Conservation (phyloP, 1,284 basidiomycete genomes). For the Phaffia rhodozyma region DNA sequence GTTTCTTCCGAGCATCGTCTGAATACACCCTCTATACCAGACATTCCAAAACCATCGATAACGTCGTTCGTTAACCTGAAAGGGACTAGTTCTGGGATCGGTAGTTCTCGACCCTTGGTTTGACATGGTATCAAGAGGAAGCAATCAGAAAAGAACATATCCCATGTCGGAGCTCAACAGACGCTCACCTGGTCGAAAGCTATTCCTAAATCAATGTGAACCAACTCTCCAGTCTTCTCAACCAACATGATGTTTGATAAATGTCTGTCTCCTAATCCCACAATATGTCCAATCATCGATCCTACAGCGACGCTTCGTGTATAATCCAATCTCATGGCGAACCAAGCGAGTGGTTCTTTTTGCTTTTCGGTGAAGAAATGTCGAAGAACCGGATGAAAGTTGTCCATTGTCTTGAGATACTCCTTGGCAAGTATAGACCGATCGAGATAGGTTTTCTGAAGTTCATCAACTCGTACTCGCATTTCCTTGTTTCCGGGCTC, state of each 20-base stretch:
- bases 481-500: constrained; percentile 23
- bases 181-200: constrained; percentile 78
- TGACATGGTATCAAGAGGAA: not conserved
- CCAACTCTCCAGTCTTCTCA: constrained; percentile 65
- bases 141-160: not conserved
- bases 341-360: constrained; percentile 81
- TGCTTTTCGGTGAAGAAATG: constrained; percentile 87
- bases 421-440: constrained; percentile 35
- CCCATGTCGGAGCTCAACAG: not conserved
- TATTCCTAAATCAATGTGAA: constrained; percentile 92
- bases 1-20: constrained; percentile 91
- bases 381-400: constrained; percentile 77
- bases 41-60: constrained; percentile 83
- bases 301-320: constrained; percentile 83
- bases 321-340: constrained; percentile 81
- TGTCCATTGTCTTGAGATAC: constrained; percentile 46
- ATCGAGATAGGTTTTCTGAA: constrained; percentile 30
- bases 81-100: constrained; percentile 77
- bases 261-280: constrained; percentile 90
- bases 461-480: constrained; percentile 18
- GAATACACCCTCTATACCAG: constrained; percentile 88
- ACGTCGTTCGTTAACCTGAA: constrained; percentile 91
- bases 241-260: constrained; percentile 87
- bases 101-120: constrained; percentile 62
- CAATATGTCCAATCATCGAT: constrained; percentile 84